Evolutionary conservation across 768 basidiomycete genomes (phyloP).

Genomic region (Cyclocybe aegerita): DNA sequence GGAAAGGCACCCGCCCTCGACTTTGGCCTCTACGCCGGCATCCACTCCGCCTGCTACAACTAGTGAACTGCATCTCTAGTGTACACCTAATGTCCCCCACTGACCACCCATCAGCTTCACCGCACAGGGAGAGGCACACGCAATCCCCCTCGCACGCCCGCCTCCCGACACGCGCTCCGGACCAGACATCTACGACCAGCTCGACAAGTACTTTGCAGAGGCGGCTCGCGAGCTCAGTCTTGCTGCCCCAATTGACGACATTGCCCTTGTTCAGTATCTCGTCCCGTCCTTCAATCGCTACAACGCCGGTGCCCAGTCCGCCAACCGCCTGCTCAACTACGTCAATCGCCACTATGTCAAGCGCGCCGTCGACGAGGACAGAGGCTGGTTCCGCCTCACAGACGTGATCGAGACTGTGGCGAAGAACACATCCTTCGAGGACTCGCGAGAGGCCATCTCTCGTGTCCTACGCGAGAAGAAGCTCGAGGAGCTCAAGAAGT

Average conservation of each 20-base stretch:
- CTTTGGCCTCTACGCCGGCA: slow-evolving; percentile 69
- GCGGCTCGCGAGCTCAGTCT: slow-evolving; percentile 60
- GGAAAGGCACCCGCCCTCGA: slow-evolving; percentile 71
- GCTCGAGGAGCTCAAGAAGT: slow-evolving; percentile 64
- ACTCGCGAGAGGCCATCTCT: slow-evolving; percentile 61
- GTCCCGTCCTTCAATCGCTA: slow-evolving; percentile 72
- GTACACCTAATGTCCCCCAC: slow-evolving; percentile 2
- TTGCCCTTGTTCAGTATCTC: slow-evolving; percentile 66
- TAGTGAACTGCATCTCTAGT: slow-evolving; percentile 48
- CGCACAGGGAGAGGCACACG: slow-evolving; percentile 49
- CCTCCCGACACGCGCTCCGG: slow-evolving; percentile 30
- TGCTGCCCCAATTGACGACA: slow-evolving; percentile 65
- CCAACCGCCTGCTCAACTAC: slow-evolving; percentile 75
- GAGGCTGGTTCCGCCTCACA: slow-evolving; percentile 69
- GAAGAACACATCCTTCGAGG: slow-evolving; percentile 46
- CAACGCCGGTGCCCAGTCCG: slow-evolving; percentile 62
- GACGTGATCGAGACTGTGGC: slow-evolving; percentile 65
- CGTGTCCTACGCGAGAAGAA: slow-evolving; percentile 57
- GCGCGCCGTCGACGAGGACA: slow-evolving; percentile 76
- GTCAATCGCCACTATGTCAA: slow-evolving; percentile 78
- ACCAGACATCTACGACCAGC: slow-evolving; percentile 69
- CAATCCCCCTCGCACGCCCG: slow-evolving; percentile 8
- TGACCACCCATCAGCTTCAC: slow-evolving; percentile 42
- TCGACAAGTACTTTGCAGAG: slow-evolving; percentile 70
- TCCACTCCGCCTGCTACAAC: slow-evolving; percentile 83